These are phyloP conservation scores for Stagonosporopsis cucurbitacearum DNA, from an alignment of 2,329 filamentous ascomycete species.

Conservation along the genomic window DNA sequence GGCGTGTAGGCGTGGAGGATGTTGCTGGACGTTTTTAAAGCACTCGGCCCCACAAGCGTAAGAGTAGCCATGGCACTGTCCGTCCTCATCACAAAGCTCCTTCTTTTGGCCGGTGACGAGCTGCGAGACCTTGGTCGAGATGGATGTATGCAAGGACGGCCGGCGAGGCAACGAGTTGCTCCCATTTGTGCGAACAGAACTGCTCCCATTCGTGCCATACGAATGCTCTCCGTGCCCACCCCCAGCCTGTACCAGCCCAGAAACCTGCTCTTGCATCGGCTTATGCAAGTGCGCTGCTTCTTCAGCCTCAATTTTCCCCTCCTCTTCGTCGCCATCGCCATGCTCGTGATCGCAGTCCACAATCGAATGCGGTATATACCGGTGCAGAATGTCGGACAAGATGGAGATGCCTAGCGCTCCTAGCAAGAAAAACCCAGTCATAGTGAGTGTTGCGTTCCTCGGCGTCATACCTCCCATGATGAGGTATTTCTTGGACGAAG, in stretches of 20 bases:
- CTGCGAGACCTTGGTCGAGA: conserved; percentile 55
- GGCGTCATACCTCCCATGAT: conserved; percentile 70
- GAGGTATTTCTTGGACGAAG: conserved; percentile 81
- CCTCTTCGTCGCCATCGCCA: conserved; percentile 63
- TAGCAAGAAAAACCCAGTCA: conserved; percentile 72
- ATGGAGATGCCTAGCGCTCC: conserved; percentile 79
- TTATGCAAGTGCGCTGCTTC: conserved; percentile 25
- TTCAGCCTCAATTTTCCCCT: conserved; percentile 40
- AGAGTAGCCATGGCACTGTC: conserved; percentile 67
- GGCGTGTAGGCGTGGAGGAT: conserved; percentile 36
- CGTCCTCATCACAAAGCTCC: conserved; percentile 61
- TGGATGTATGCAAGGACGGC: conserved; percentile 51
- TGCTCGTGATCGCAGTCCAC: conserved; percentile 82
- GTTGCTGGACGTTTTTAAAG: conserved; percentile 57
- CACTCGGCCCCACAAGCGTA: conserved; percentile 68
- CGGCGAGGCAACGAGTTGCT: conserved; percentile 27
- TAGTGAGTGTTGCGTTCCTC: conserved; percentile 69
- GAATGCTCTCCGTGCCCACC: conserved; percentile 24
- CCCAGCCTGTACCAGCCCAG: conserved; percentile 18
- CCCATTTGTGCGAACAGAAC: conserved; percentile 18
- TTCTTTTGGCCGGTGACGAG: conserved; percentile 58
- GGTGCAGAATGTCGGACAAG: conserved; percentile 74
- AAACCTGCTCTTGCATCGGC: conserved; percentile 32
- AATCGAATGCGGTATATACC: conserved; percentile 77
- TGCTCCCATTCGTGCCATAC: conserved; percentile 28